phyloP scores from a whole-genome alignment of 2,329 filamentous ascomycete genomes.

The Seiridium cupressi region DNA sequence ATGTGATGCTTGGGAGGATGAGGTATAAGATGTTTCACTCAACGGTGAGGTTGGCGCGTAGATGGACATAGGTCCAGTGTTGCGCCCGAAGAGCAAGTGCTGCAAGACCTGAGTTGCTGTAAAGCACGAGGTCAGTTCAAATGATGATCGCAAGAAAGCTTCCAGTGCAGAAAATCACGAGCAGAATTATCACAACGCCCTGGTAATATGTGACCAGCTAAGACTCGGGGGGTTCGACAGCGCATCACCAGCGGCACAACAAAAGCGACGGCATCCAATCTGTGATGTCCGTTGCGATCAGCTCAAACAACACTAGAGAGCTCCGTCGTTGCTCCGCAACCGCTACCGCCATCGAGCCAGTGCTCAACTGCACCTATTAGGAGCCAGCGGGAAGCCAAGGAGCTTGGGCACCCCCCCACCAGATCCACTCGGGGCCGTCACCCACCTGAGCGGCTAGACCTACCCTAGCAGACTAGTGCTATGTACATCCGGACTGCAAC shows the following conservation, averaged over 20 bases:
- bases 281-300: neutral
- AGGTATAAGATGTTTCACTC: neutral
- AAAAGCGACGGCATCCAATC: neutral
- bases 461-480: too few relatives aligned
- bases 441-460: too few relatives aligned
- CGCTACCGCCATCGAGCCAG: too few relatives aligned
- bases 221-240: neutral
- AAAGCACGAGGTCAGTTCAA: neutral
- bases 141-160: neutral
- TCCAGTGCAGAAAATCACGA: neutral
- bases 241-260: neutral
- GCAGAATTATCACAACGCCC: neutral
- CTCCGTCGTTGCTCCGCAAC: too few relatives aligned
- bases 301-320: neutral
- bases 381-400: too few relatives aligned
- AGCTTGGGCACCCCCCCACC: too few relatives aligned
- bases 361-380: too few relatives aligned
- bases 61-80: neutral
- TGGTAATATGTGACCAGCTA: conserved; percentile 1
- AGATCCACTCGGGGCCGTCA: too few relatives aligned
- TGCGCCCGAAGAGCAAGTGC: neutral
- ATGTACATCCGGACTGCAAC: too few relatives aligned
- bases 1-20: conserved; percentile 1
- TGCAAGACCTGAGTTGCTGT: neutral
- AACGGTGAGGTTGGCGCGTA: neutral